phyloP scores from a whole-genome alignment of 2,329 filamentous ascomycete genomes.

The Apiospora sp. region DNA sequence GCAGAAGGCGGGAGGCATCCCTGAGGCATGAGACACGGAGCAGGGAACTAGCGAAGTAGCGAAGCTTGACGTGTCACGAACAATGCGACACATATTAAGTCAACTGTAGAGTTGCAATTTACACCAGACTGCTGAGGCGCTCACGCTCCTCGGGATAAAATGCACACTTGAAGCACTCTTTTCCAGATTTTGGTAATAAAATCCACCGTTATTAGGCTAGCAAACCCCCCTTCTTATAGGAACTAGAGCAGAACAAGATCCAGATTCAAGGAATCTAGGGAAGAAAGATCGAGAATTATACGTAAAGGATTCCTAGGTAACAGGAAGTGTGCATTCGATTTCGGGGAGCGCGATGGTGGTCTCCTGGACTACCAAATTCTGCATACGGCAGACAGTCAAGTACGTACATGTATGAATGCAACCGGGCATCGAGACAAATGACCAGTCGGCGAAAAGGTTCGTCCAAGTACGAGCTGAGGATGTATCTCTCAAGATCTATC shows the following conservation, averaged over 20 bases:
- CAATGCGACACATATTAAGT: not conserved
- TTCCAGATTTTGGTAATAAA: no score
- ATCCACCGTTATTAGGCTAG: no score
- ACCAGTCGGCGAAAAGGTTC: not conserved
- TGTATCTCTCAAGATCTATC: not conserved
- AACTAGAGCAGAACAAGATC: no score
- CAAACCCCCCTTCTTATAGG: no score
- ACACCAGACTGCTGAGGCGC: not conserved
- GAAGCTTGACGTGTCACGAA: conserved; percentile 16
- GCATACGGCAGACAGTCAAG: no score
- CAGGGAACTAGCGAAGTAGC: not conserved
- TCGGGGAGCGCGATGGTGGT: not conserved
- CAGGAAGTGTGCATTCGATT: not conserved
- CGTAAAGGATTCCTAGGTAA: no score
- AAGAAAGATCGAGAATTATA: no score
- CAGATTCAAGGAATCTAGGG: no score
- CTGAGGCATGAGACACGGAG: not conserved
- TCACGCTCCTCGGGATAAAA: no score
- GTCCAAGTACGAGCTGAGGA: not conserved
- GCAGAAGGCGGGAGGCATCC: not conserved
- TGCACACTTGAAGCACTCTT: no score
- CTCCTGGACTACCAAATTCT: no score
- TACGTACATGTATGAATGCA: not conserved
- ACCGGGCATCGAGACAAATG: not conserved
- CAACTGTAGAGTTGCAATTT: not conserved